A percentile compares a stretch with the other conserved stretches of the same genome.
Conservation (phyloP, 108 stramenopile genomes). For the Conticribra weissflogii region DNA sequence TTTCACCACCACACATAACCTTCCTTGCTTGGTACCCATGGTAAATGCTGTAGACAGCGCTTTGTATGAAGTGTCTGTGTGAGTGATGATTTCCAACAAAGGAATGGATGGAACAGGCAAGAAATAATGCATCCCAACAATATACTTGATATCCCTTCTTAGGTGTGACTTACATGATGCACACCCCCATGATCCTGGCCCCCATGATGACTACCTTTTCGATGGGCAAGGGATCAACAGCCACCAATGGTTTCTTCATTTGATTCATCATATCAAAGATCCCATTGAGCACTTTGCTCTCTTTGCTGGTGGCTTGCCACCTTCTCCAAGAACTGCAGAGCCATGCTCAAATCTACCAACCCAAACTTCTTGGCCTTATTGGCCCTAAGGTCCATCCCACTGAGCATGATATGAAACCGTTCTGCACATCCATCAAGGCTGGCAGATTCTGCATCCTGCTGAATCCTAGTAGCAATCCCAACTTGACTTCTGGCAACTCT, state of each 20-base stretch:
- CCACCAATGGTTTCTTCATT: slow-evolving; percentile 93
- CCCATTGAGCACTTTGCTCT: slow-evolving; percentile 94
- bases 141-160: slow-evolving; percentile 95
- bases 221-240: slow-evolving; percentile 60
- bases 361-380: slow-evolving; percentile 98
- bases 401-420: slow-evolving; percentile 98
- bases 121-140: slow-evolving; percentile 99
- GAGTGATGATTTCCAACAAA: slow-evolving; percentile 97
- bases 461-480: slow-evolving; percentile 97
- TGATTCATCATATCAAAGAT: slow-evolving; percentile 95
- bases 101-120: slow-evolving; percentile 98
- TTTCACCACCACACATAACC: slow-evolving; percentile 97
- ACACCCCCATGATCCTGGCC: slow-evolving; percentile 99
- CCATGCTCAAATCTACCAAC: slow-evolving; percentile 93
- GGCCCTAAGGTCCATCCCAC: slow-evolving; percentile 94
- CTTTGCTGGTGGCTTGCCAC: slow-evolving; percentile 94
- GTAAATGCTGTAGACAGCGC: slow-evolving; percentile 91
- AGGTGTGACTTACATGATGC: slow-evolving; percentile 97
- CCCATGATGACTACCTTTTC: slow-evolving; percentile 96
- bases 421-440: slow-evolving; percentile 88
- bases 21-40: slow-evolving; percentile 98
- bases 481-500: slow-evolving; percentile 96
- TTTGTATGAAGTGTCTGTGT: slow-evolving; percentile 84
- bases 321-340: slow-evolving; percentile 84
- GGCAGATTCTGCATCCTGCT: slow-evolving; percentile 97